Percentiles rank a stretch among this genome's conserved stretches.
Conservation (phyloP, 306 rosid species). For the Alnus rubra region DNA sequence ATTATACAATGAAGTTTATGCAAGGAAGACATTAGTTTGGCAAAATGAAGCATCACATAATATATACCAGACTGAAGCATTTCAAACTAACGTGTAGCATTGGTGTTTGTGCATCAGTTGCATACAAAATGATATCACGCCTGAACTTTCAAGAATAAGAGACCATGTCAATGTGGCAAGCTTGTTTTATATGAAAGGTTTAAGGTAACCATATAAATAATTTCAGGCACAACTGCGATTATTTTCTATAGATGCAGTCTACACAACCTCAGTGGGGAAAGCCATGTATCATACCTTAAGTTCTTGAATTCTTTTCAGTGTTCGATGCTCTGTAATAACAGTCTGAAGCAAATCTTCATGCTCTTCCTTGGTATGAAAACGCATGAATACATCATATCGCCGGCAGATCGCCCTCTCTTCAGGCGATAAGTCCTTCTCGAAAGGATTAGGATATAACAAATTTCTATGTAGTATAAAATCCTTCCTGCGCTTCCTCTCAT, state of each 20-base stretch:
- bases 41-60: background rate
- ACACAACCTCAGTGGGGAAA: background rate
- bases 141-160: background rate
- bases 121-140: background rate
- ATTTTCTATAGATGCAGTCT: background rate
- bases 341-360: conserved; percentile 71
- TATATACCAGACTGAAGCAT: conserved; percentile 4
- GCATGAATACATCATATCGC: conserved; percentile 80
- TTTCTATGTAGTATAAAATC: conserved; percentile 86
- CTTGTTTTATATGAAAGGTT: background rate
- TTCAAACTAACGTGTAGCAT: background rate
- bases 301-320: conserved; percentile 70
- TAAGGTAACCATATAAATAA: background rate
- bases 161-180: background rate
- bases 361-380: conserved; percentile 82
- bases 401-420: conserved; percentile 82
- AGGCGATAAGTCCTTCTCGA: conserved; percentile 71
- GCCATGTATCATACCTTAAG: conserved; percentile 66
- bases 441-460: conserved; percentile 65
- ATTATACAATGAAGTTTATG: conserved; percentile 16
- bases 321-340: conserved; percentile 62
- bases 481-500: conserved; percentile 91
- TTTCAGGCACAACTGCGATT: background rate
- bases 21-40: background rate
- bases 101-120: background rate